Evolutionary conservation across 108 stramenopile genomes (phyloP), one percentile per base, ranked within the genome.

Genomic region (Cyclostephanos tholiformis): DNA sequence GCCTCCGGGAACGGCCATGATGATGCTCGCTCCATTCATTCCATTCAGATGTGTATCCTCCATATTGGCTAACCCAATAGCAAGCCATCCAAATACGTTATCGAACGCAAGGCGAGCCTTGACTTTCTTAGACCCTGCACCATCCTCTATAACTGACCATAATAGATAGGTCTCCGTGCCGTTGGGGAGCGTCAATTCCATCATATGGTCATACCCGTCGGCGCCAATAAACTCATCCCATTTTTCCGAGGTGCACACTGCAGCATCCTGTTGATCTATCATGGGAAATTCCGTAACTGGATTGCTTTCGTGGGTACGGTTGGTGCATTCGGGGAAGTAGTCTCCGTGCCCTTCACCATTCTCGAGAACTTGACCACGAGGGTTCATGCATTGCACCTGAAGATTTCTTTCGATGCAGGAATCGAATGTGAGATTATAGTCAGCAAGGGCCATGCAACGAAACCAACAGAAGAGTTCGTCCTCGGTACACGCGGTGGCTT

Each of bases 381-480:
- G 79, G 75, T 87, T 88, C 55, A 83, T 77, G 71, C 94, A 95
- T 55, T 73, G 60, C 52, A 95, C 50, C 39, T 71, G 68, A 26
- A 88, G 69, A 27, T 72, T 82, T 43, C 84, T 79, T 14, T 72
- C 83, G 14, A 39, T 66, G 55, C 95, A 95, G 14, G 79, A 77
- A 10, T 85, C 36, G 4, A 32, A 11, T 1, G 67, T 81, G 62
- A 88, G 81, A 6, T 67, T 64, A 30, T 63, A 41, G 23, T 89
- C 89, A 17, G 70, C 55, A 12, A 88, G 65, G 46, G 70, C 35
- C 86, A 87, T 83, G 81, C 95, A 95, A n/a, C 81, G 74, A 49
- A 86, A 87, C 95, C 95, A 95, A 76, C 95, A 95, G 62, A 79
- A 88, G 39, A 85, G 23, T 64, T 82, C 57, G 51, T 83, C 78